phyloP scores from a whole-genome alignment of 2,329 filamentous ascomycete genomes.

The Diaporthe aspalathi region DNA sequence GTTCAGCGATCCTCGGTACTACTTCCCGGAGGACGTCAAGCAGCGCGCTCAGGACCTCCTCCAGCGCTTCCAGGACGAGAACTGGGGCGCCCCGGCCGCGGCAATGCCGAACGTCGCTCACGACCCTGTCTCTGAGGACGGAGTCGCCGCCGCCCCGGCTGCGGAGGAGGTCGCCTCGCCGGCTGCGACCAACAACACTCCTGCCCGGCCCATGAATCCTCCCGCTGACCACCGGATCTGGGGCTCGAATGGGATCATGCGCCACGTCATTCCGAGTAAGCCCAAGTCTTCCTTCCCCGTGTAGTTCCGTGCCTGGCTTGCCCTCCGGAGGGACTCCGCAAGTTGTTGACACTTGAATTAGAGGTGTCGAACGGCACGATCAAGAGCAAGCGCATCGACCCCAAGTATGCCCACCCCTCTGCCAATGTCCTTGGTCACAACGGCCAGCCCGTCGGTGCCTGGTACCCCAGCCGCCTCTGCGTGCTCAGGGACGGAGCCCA shows the following conservation, averaged over 20 bases:
- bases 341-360: too few relatives aligned
- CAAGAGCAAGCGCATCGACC: slow-evolving; percentile 38
- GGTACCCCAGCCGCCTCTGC: slow-evolving; percentile 65
- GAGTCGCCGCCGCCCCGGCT: background rate
- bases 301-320: too few relatives aligned
- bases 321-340: too few relatives aligned
- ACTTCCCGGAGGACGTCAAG: slow-evolving; percentile 26
- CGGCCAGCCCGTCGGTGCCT: slow-evolving; percentile 53
- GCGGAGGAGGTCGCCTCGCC: too few relatives aligned
- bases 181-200: too few relatives aligned
- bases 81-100: background rate
- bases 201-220: too few relatives aligned
- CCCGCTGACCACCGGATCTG: slow-evolving; percentile 45
- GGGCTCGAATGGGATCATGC: slow-evolving; percentile 47
- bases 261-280: slow-evolving; percentile 44
- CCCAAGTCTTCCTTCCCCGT: background rate
- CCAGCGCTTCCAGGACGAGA: slow-evolving; percentile 5
- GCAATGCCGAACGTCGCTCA: too few relatives aligned
- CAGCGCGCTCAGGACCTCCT: slow-evolving; percentile 27
- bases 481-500: slow-evolving; percentile 66
- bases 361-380: too few relatives aligned
- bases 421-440: slow-evolving; percentile 48
- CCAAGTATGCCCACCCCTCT: slow-evolving; percentile 34
- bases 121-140: background rate
- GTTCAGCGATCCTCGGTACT: too few relatives aligned